These are phyloP conservation scores for Pseudisothecium myosuroides DNA, from an alignment of 225 moss, liverwort and hornwort species.

Conservation along the genomic window DNA sequence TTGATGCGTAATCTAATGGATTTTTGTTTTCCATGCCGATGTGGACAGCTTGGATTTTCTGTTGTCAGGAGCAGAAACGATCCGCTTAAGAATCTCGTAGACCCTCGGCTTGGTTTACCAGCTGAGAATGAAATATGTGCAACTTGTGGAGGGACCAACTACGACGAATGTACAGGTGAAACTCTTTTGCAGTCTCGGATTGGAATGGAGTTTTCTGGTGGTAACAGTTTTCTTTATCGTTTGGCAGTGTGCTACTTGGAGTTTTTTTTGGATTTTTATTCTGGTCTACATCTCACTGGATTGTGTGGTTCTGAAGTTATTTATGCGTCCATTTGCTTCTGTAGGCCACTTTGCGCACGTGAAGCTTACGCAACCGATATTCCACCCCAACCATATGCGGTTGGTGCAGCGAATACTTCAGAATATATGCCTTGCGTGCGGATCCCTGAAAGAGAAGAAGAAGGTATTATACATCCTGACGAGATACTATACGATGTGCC, in stretches of 20 bases:
- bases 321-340: neutral
- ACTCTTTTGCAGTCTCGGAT: neutral
- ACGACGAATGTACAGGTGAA: conserved; percentile 48
- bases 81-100: conserved; percentile 7
- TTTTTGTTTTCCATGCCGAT: neutral
- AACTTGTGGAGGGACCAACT: conserved; percentile 41
- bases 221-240: neutral
- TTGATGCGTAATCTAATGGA: neutral
- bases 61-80: conserved; percentile 6
- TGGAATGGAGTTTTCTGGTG: neutral
- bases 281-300: neutral
- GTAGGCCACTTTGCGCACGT: conserved; percentile 51
- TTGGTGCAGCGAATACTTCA: conserved; percentile 29
- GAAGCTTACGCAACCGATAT: conserved; percentile 40
- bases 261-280: neutral
- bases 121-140: conserved; percentile 38
- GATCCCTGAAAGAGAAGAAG: conserved; percentile 20
- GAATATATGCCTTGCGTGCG: conserved; percentile 43
- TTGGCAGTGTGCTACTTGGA: neutral
- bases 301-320: neutral
- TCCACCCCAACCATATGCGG: conserved; percentile 42
- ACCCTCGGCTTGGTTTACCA: conserved; percentile 54
- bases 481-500: neutral
- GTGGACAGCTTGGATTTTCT: conserved; percentile 28
- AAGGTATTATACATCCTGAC: neutral